A percentile compares a stretch with the other conserved stretches of the same genome.
These are phyloP conservation scores for Glycine tomentella DNA, from an alignment of 306 rosid genomes.

Conservation along the genomic window DNA sequence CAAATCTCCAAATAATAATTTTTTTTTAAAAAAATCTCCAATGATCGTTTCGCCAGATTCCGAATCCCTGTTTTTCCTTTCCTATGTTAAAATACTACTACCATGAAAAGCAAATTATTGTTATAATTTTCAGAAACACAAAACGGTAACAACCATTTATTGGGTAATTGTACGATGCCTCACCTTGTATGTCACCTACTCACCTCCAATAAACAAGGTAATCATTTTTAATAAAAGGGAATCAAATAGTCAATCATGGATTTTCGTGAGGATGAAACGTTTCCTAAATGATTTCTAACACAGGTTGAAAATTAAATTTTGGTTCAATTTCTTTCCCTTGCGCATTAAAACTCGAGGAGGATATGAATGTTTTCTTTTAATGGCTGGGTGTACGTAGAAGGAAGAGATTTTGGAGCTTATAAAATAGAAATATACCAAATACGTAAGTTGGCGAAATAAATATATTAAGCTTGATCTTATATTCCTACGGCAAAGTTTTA, in stretches of 20 bases:
- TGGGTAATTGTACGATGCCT: not conserved
- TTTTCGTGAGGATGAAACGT: not conserved
- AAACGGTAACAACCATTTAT: not conserved
- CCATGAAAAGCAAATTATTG: not conserved
- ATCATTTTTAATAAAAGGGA: not conserved
- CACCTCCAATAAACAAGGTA: not conserved
- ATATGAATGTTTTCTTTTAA: not conserved
- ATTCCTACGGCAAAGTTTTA: too few species aligned
- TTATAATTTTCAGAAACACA: not conserved
- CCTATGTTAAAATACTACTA: not conserved
- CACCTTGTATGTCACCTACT: too few species aligned
- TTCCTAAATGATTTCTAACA: not conserved
- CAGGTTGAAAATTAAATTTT: not conserved
- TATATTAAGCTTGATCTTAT: too few species aligned
- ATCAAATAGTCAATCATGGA: not conserved
- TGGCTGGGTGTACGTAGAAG: not conserved
- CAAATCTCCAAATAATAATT: too few species aligned
- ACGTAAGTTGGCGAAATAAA: too few species aligned
- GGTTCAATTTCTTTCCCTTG: not conserved
- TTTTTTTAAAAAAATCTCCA: too few species aligned
- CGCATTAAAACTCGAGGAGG: not conserved
- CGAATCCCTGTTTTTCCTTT: slow-evolving; percentile 6
- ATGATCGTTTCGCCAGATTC: not conserved
- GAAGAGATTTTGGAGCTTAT: not conserved
- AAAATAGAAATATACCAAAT: not conserved